Evolutionary conservation across 352 stramenopile species (phyloP).

Genomic region (Globisporangium ultimum): DNA sequence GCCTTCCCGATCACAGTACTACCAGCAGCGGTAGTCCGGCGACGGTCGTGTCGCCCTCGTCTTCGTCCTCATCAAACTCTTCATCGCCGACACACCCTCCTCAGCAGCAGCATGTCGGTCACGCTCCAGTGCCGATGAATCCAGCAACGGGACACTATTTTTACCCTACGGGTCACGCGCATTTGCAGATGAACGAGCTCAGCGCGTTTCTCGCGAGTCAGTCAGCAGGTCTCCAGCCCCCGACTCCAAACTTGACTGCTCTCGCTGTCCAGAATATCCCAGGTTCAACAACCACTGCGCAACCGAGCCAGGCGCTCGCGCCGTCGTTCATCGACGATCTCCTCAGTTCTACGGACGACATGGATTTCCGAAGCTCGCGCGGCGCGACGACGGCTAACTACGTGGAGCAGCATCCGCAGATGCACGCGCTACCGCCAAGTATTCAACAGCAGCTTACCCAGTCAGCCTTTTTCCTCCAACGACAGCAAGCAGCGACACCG

Average conservation of each 20-base stretch:
- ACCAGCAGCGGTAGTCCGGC: neutral
- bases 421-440: conserved; percentile 8
- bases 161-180: conserved; percentile 4
- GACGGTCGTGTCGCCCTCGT: conserved; percentile 2
- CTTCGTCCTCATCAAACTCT: conserved; percentile 3
- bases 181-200: conserved; percentile 23
- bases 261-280: too few relatives aligned
- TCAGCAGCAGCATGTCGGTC: conserved; percentile 3
- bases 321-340: conserved; percentile 51
- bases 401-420: conserved; percentile 2
- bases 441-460: conserved; percentile 11
- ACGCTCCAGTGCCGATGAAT: conserved; percentile 3
- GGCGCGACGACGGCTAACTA: conserved; percentile 1
- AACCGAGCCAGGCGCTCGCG: conserved; percentile 3
- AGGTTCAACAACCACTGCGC: too few relatives aligned
- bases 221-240: neutral
- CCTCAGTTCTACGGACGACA: conserved; percentile 24
- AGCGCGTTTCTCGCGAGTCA: conserved; percentile 25
- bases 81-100: conserved; percentile 5
- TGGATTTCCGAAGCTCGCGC: conserved; percentile 4
- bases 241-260: too few relatives aligned
- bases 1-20: too few relatives aligned
- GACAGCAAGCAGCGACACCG: neutral
- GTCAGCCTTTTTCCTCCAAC: conserved; percentile 1
- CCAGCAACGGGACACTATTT: neutral